Conservation (phyloP, 1,284 basidiomycete species). For the Athelia psychrophila region DNA sequence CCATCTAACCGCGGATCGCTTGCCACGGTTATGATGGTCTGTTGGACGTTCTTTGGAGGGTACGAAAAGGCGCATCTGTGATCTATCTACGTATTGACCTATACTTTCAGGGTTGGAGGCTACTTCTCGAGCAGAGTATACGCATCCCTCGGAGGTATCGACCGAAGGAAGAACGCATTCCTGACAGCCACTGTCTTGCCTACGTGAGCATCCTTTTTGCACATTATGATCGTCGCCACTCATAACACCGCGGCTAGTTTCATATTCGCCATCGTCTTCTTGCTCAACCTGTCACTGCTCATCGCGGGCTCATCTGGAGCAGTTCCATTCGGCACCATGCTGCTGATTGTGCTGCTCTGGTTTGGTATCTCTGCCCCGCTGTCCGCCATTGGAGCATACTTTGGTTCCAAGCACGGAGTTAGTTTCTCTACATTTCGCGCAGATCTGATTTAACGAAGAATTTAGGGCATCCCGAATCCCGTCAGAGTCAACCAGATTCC, state of each 20-base stretch:
- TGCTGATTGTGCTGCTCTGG: constrained; percentile 91
- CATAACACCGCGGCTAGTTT: constrained; percentile 44
- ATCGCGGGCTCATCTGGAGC: constrained; percentile 89
- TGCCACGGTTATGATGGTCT: constrained; percentile 95
- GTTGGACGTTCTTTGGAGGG: constrained; percentile 93
- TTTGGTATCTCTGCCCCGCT: constrained; percentile 92
- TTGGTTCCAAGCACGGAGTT: constrained; percentile 88
- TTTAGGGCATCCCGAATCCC: constrained; percentile 70
- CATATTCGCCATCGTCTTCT: constrained; percentile 80
- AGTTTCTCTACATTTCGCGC: constrained; percentile 20
- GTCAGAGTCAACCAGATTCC: constrained; percentile 93
- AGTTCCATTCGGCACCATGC: constrained; percentile 93
- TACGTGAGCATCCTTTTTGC: constrained; percentile 45
- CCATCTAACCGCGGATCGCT: constrained; percentile 95
- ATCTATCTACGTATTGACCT: background rate
- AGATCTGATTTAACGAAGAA: constrained; percentile 1
- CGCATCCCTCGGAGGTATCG: constrained; percentile 77
- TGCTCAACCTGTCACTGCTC: constrained; percentile 87
- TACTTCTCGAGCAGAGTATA: constrained; percentile 89
- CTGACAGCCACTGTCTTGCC: constrained; percentile 88
- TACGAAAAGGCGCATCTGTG: constrained; percentile 24
- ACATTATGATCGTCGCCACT: background rate
- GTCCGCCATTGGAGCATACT: constrained; percentile 71
- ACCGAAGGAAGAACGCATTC: constrained; percentile 83
- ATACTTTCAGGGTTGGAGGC: constrained; percentile 70